Evolutionary conservation across 805 yeast genomes (phyloP).

Genomic region (Saccharomycopsis sp.): DNA sequence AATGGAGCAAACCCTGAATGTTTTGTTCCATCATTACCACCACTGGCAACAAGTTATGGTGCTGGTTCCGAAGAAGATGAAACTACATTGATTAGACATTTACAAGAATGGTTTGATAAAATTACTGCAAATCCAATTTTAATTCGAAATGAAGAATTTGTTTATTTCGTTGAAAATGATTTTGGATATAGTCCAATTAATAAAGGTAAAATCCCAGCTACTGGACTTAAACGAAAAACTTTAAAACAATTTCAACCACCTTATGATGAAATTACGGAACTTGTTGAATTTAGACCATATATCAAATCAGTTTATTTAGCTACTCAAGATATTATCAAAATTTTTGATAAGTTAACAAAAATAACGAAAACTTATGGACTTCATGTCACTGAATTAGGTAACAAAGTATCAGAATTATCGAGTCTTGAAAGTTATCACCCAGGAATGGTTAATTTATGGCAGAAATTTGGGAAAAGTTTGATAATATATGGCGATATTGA

Average conservation of each 20-base stretch:
- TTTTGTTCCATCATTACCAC: constrained; percentile 85
- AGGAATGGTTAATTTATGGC: constrained; percentile 76
- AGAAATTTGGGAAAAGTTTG: constrained; percentile 61
- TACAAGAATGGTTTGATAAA: constrained; percentile 85
- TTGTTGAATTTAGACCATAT: constrained; percentile 81
- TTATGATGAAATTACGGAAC: constrained; percentile 73
- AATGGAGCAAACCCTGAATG: constrained; percentile 83
- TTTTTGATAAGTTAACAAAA: constrained; percentile 49
- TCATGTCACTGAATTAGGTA: constrained; percentile 50
- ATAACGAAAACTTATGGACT: constrained; percentile 41
- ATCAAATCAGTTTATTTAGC: constrained; percentile 67
- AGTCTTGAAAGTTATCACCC: constrained; percentile 47
- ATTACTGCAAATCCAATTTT: constrained; percentile 70
- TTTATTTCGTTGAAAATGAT: constrained; percentile 75
- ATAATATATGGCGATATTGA: constrained; percentile 70
- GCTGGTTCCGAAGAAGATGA: constrained; percentile 78
- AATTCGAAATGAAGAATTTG: constrained; percentile 80
- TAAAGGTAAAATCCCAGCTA: constrained; percentile 58
- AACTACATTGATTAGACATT: constrained; percentile 42
- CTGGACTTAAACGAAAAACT: constrained; percentile 83
- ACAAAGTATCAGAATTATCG: constrained; percentile 33
- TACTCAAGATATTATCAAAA: constrained; percentile 43
- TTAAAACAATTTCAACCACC: constrained; percentile 90
- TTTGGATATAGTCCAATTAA: constrained; percentile 48
- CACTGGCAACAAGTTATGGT: constrained; percentile 69